These are phyloP conservation scores for Fusarium acutatum DNA, from an alignment of 2,329 filamentous ascomycete genomes.

Conservation along the genomic window DNA sequence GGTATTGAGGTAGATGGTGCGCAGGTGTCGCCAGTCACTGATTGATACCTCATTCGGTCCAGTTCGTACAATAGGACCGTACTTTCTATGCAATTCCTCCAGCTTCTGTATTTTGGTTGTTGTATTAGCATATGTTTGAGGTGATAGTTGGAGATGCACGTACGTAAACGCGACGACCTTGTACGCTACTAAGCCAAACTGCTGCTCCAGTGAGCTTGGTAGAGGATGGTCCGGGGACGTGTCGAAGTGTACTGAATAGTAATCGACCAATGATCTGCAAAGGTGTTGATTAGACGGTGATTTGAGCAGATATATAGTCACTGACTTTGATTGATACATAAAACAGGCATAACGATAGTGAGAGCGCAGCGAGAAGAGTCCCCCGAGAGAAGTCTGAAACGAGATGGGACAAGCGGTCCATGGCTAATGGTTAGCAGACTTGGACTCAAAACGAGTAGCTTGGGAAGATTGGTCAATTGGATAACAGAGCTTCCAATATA, in stretches of 20 bases:
- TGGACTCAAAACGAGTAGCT: too few species aligned
- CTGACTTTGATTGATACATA: neutral
- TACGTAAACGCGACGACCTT: neutral
- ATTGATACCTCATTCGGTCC: neutral
- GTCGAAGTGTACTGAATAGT: neutral
- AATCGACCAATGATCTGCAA: neutral
- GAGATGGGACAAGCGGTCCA: too few species aligned
- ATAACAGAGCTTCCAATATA: too few species aligned
- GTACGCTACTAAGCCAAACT: neutral
- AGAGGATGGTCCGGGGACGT: neutral
- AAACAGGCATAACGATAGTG: neutral
- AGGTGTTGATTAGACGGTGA: rapidly evolving
- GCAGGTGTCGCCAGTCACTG: neutral
- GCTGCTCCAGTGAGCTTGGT: neutral
- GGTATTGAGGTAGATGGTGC: neutral
- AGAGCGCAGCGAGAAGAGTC: neutral
- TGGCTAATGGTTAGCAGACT: too few species aligned
- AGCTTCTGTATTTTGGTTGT: neutral
- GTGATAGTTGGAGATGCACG: rapidly evolving
- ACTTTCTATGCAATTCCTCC: neutral
- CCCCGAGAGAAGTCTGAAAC: neutral
- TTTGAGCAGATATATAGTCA: rapidly evolving
- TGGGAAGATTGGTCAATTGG: too few species aligned
- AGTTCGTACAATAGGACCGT: neutral
- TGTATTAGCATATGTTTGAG: neutral